Conservation (phyloP, 768 basidiomycete genomes). For the Macrolepiota dolichaula region DNA sequence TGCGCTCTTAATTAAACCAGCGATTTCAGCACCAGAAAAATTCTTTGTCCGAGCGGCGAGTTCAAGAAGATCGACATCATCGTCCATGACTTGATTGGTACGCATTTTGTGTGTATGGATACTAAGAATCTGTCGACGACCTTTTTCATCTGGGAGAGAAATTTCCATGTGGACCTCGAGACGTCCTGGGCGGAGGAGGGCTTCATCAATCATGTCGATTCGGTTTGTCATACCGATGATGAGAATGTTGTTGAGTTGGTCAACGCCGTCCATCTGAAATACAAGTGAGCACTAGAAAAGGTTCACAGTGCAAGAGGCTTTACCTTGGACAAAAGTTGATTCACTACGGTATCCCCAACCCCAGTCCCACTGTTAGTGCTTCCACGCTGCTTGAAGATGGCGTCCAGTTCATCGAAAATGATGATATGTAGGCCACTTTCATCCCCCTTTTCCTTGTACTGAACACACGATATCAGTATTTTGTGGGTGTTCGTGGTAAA, state of each 20-base stretch:
- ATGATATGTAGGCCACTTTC: constrained; percentile 98
- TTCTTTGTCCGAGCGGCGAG: constrained; percentile 89
- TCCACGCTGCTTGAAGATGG: constrained; percentile 98
- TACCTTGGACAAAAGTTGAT: constrained; percentile 96
- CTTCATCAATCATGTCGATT: constrained; percentile 98
- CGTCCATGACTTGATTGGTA: constrained; percentile 83
- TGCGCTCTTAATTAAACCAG: constrained; percentile 95
- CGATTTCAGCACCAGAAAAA: constrained; percentile 96
- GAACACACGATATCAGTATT: not conserved
- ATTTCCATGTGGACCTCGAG: constrained; percentile 99
- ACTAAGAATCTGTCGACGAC: constrained; percentile 88
- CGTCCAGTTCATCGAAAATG: constrained; percentile 98
- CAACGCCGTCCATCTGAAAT: constrained; percentile 95
- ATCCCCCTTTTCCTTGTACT: constrained; percentile 95
- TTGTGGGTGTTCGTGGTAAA: not conserved
- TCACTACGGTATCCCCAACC: constrained; percentile 98
- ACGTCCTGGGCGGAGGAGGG: constrained; percentile 93
- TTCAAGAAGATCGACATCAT: constrained; percentile 78
- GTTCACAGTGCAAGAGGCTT: not conserved
- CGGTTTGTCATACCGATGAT: constrained; percentile 99
- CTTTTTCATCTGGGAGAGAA: constrained; percentile 91
- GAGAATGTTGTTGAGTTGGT: constrained; percentile 97
- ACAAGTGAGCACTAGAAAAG: not conserved
- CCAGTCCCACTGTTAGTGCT: constrained; percentile 89
- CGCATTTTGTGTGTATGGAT: constrained; percentile 98